A percentile compares a stretch with the other conserved stretches of the same genome.
phyloP scores from a whole-genome alignment of 768 basidiomycete genomes.

The Hericium alpestre region DNA sequence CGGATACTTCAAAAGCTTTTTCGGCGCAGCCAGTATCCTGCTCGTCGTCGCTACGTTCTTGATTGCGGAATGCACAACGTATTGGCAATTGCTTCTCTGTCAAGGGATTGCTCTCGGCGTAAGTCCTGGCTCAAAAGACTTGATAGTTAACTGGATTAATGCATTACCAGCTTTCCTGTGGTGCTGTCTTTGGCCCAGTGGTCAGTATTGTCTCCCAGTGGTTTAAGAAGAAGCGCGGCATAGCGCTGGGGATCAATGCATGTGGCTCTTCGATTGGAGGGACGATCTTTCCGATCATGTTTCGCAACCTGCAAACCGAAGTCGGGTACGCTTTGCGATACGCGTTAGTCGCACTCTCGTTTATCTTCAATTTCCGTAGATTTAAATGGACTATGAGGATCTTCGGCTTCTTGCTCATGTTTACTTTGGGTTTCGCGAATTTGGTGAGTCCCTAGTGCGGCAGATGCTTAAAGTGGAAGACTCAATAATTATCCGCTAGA shows the following conservation, averaged over 20 bases:
- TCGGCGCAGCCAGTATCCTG: conserved; percentile 34
- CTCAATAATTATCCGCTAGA: conserved; percentile 6
- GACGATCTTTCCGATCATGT: conserved; percentile 51
- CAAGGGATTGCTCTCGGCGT: conserved; percentile 64
- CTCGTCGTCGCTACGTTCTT: conserved; percentile 51
- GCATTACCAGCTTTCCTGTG: conserved; percentile 22
- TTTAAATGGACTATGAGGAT: conserved; percentile 72
- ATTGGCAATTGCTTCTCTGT: conserved; percentile 71
- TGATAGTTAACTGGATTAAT: background rate
- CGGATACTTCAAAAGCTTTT: conserved; percentile 49
- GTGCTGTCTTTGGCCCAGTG: conserved; percentile 53
- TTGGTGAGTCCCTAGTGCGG: conserved; percentile 22
- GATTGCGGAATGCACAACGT: conserved; percentile 55
- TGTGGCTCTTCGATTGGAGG: conserved; percentile 64
- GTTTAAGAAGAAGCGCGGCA: conserved; percentile 49
- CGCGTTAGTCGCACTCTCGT: background rate
- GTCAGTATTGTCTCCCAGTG: conserved; percentile 57
- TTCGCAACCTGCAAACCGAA: conserved; percentile 40
- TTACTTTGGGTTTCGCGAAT: conserved; percentile 43
- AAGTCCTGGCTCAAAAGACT: conserved; percentile 15
- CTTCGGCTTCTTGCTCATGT: conserved; percentile 50
- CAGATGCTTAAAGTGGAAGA: background rate
- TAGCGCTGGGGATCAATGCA: conserved; percentile 53
- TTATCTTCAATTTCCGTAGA: conserved; percentile 22
- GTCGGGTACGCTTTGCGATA: conserved; percentile 34